Evolutionary conservation across 306 rosid genomes (phyloP), one percentile per base, ranked within the genome.

Genomic region (Parietaria judaica): DNA sequence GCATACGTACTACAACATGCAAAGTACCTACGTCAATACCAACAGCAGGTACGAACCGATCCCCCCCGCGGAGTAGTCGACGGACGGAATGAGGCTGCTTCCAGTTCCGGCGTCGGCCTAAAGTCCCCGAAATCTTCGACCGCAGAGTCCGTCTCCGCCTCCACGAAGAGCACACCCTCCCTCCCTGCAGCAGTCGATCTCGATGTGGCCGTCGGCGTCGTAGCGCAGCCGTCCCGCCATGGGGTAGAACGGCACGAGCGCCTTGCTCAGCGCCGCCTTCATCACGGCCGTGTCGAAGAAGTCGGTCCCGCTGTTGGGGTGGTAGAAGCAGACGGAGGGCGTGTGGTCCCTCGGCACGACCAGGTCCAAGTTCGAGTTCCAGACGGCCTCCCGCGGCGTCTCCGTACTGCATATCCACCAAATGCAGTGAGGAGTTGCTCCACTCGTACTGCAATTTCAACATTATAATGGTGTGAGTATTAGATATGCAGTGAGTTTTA

Each of bases 111-210:
- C 13, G 91, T 87, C 0, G 96, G 96, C 0, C 95, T 84, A n/a
- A 85, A 90, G 39, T 90, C 95, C 0, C 96, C 97, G 7, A 85
- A 90, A 72, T 90, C 96, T 0, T 79, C 83, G 8, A 87, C n/a
- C 12, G 67, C 64, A 2, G 71, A 65, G 15, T 56, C 51, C 1
- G 89, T 78, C 8, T 79, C 84, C 0, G 96, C 97, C 78, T 79
- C 91, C 3, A 85, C 89, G 52, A 90, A 82, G 11, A 85, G 81
- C 41, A 81, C 96, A 0, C n/a, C n/a, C n/a, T n/a, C 97, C 97
- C 48, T 85, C 79, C 0, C 72, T 91, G 58, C 75, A 76, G 63
- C 97, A 91, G 15, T 85, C 73, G 50, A 91, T 83, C 72, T 91
- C 95, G 5, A 81, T 78, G 31, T 90, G 82, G 11, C 96, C 97